Conservation (phyloP, 305 asterid genomes). For the Solanum hybrid region DNA sequence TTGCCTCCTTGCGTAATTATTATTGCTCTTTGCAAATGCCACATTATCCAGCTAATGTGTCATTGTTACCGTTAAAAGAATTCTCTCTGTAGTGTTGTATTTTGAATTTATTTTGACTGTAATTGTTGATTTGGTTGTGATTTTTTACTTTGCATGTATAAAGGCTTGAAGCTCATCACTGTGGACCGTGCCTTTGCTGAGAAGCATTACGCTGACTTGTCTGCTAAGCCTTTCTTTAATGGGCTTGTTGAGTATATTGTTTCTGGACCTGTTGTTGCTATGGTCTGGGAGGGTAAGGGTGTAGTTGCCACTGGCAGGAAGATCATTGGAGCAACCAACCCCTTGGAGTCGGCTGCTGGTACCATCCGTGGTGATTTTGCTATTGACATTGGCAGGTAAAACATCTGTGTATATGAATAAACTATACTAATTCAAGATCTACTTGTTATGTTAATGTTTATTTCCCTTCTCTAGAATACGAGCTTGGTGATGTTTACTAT, state of each 20-base stretch:
- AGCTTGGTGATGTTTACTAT: not conserved
- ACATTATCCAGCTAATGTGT: not conserved
- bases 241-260: slow-evolving; percentile 70
- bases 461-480: not conserved
- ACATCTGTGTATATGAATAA: not conserved
- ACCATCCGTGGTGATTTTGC: slow-evolving; percentile 86
- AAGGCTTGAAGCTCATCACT: slow-evolving; percentile 62
- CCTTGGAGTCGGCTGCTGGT: slow-evolving; percentile 85
- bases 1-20: not conserved
- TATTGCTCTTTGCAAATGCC: not conserved
- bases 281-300: slow-evolving; percentile 90
- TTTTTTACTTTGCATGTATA: not conserved
- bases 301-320: slow-evolving; percentile 73
- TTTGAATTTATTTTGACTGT: not conserved
- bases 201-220: slow-evolving; percentile 75
- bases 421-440: not conserved
- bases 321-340: slow-evolving; percentile 89
- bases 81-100: no score
- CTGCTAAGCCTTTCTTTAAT: slow-evolving; percentile 69
- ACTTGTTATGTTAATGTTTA: not conserved
- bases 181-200: slow-evolving; percentile 77
- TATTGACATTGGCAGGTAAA: slow-evolving; percentile 80
- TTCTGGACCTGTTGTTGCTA: slow-evolving; percentile 85
- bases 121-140: not conserved
- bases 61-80: not conserved